These are phyloP conservation scores for Coemansia sp. DNA, from an alignment of 192 early-diverging fungal genomes.

Conservation along the genomic window DNA sequence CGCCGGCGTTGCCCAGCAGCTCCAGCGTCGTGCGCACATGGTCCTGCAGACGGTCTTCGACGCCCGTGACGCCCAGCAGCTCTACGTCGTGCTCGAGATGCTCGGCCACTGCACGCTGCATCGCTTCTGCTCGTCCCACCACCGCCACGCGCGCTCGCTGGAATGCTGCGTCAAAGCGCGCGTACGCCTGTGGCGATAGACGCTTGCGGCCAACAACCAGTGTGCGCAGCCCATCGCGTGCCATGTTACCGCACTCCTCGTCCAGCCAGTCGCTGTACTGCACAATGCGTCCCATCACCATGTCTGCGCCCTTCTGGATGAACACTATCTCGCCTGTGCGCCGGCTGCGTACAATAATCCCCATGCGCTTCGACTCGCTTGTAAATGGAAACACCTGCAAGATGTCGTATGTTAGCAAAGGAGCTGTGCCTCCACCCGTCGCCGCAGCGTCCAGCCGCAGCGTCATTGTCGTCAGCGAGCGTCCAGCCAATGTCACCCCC, in stretches of 20 bases:
- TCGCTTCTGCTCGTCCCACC: slow-evolving; percentile 65
- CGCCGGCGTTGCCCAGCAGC: slow-evolving; percentile 82
- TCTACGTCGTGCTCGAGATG: slow-evolving; percentile 84
- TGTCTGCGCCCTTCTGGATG: slow-evolving; percentile 93
- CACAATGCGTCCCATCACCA: slow-evolving; percentile 85
- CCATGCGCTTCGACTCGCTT: slow-evolving; percentile 97
- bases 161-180: slow-evolving; percentile 63
- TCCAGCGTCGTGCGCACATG: slow-evolving; percentile 88
- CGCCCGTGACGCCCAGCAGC: slow-evolving; percentile 88
- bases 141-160: slow-evolving; percentile 73
- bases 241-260: slow-evolving; percentile 97
- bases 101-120: slow-evolving; percentile 64
- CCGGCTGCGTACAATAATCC: slow-evolving; percentile 78
- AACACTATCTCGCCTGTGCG: slow-evolving; percentile 77
- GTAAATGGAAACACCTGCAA: slow-evolving; percentile 98
- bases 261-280: slow-evolving; percentile 95
- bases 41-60: slow-evolving; percentile 96
- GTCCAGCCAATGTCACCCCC: slow-evolving; percentile 76
- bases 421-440: slow-evolving; percentile 31
- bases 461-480: slow-evolving; percentile 70
- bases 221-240: slow-evolving; percentile 90
- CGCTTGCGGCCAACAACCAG: slow-evolving; percentile 87
- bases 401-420: slow-evolving; percentile 66
- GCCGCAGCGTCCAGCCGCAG: slow-evolving; percentile 54
- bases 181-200: slow-evolving; percentile 69